phyloP scores from a whole-genome alignment of 148 eudicot species.

The Arctostaphylos glauca region DNA sequence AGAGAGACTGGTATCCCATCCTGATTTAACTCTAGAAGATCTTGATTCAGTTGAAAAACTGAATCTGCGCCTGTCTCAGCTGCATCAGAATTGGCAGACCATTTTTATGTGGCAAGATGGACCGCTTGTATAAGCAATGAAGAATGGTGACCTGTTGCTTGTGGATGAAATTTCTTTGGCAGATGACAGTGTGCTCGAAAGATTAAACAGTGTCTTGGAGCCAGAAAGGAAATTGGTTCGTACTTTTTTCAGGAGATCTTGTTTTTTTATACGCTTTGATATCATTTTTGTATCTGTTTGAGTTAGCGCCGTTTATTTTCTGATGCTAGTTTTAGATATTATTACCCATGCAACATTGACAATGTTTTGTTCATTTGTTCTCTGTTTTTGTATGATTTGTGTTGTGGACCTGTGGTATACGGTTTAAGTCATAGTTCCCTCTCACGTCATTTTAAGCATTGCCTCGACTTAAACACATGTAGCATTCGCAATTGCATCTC shows the following conservation, averaged over 20 bases:
- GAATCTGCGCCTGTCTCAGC: conserved; percentile 42
- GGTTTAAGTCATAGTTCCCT: too few relatives aligned
- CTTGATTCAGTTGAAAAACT: conserved; percentile 40
- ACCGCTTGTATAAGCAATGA: conserved; percentile 93
- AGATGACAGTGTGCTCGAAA: conserved; percentile 96
- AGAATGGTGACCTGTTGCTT: conserved; percentile 78
- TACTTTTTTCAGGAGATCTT: conserved; percentile 3
- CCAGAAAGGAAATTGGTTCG: conserved; percentile 95
- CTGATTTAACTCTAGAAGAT: conserved; percentile 51
- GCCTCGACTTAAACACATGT: not conserved
- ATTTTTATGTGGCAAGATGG: conserved; percentile 98
- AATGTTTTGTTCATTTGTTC: not conserved
- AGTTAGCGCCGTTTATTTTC: not conserved
- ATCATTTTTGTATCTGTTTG: conserved; percentile 1
- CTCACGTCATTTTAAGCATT: not conserved
- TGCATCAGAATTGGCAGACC: conserved; percentile 80
- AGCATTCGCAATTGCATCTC: not conserved
- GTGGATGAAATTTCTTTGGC: conserved; percentile 98
- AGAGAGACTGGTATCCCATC: conserved; percentile 37
- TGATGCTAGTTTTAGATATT: not conserved
- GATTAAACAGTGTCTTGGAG: conserved; percentile 94
- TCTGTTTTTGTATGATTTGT: not conserved
- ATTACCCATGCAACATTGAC: not conserved
- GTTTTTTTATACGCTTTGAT: not conserved
- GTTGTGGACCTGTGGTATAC: not conserved